Evolutionary conservation across 768 basidiomycete genomes (phyloP).

Genomic region (Boletus pseudopeckii): DNA sequence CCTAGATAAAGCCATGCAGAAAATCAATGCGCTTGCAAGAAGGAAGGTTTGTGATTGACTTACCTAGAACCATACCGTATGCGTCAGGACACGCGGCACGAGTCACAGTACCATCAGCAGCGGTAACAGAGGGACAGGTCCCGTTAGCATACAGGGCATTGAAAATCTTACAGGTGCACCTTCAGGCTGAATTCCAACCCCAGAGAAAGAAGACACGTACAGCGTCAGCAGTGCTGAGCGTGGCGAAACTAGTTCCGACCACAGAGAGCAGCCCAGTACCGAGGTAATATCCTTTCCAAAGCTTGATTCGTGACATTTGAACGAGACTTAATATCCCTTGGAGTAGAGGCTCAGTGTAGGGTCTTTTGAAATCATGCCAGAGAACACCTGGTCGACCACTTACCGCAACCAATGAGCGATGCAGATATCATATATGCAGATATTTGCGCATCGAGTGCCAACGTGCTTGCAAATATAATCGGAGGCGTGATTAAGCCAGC

Average conservation of each 20-base stretch:
- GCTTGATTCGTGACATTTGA: slow-evolving; percentile 68
- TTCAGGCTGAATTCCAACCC: not conserved
- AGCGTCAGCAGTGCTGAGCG: slow-evolving; percentile 67
- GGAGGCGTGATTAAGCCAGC: slow-evolving; percentile 82
- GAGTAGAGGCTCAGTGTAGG: not conserved
- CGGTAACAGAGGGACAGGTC: slow-evolving; percentile 61
- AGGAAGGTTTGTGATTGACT: not conserved
- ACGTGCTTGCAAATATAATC: slow-evolving; percentile 67
- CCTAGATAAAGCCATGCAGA: slow-evolving; percentile 37
- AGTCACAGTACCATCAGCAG: slow-evolving; percentile 55
- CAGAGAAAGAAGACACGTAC: slow-evolving; percentile 34
- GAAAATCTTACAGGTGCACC: slow-evolving; percentile 50
- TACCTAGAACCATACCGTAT: slow-evolving; percentile 74
- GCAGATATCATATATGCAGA: slow-evolving; percentile 81
- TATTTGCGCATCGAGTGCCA: slow-evolving; percentile 54
- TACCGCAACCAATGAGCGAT: slow-evolving; percentile 74
- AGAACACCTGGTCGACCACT: slow-evolving; percentile 19
- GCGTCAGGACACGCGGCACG: slow-evolving; percentile 72
- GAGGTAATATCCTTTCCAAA: slow-evolving; percentile 63
- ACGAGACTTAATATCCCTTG: slow-evolving; percentile 73
- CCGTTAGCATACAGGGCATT: slow-evolving; percentile 74
- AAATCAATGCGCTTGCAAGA: not conserved
- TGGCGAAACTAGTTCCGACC: slow-evolving; percentile 79
- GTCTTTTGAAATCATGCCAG: not conserved
- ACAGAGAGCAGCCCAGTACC: slow-evolving; percentile 82